These are phyloP conservation scores for Hordeum pubiflorum DNA, from an alignment of 202 grass and related monocot species.

Conservation along the genomic window DNA sequence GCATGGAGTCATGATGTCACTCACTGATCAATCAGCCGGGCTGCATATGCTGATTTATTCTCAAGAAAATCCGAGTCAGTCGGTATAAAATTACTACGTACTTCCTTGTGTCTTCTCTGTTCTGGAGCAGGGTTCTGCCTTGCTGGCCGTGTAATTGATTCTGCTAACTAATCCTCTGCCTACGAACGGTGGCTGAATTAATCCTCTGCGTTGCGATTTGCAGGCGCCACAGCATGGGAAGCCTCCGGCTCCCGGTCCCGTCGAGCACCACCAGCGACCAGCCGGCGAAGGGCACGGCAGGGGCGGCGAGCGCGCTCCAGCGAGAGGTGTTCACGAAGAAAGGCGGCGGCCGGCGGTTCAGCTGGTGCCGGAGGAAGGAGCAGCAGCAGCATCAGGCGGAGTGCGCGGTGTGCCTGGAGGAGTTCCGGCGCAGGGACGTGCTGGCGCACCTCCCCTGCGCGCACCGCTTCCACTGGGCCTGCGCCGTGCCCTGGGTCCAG, in stretches of 20 bases:
- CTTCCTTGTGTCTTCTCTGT: background rate
- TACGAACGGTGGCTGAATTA: background rate
- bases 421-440: conserved; percentile 47
- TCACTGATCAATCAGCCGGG: background rate
- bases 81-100: too few species aligned
- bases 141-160: background rate
- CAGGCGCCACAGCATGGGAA: conserved; percentile 44
- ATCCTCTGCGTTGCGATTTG: background rate
- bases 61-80: background rate
- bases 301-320: conserved; percentile 1
- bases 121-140: background rate
- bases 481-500: conserved; percentile 71
- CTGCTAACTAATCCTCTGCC: background rate
- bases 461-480: conserved; percentile 78
- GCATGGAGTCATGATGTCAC: background rate
- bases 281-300: background rate
- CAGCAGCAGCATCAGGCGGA: background rate
- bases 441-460: conserved; percentile 60
- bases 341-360: conserved; percentile 24
- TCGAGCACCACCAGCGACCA: background rate
- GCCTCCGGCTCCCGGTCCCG: conserved; percentile 6
- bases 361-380: conserved; percentile 42
- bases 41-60: background rate
- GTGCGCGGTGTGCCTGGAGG: conserved; percentile 82
- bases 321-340: conserved; percentile 44